Evolutionary conservation across 75 land plant species (phyloP).

Genomic region (Sequoiadendron giganteum): DNA sequence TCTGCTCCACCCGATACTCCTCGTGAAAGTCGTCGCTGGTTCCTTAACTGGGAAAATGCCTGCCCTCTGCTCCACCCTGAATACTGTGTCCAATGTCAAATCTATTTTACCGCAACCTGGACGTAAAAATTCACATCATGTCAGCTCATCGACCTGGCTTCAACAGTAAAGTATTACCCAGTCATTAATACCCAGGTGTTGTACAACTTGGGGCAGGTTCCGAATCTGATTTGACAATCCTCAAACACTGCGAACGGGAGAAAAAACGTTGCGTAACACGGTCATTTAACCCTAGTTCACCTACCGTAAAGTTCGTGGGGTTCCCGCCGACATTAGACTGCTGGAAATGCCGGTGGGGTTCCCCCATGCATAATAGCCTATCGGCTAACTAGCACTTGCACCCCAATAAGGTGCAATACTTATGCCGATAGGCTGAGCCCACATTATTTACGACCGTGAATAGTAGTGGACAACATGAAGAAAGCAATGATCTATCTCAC

Average conservation of each 20-base stretch:
- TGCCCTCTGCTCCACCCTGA: background rate
- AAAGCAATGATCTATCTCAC: no score
- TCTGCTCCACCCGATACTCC: no score
- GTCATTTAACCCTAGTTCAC: background rate
- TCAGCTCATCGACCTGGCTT: background rate
- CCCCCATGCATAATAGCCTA: no score
- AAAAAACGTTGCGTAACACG: background rate
- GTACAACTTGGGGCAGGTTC: background rate
- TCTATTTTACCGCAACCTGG: background rate
- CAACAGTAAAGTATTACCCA: background rate
- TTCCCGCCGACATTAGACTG: no score
- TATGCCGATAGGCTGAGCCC: no score
- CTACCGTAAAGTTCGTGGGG: no score
- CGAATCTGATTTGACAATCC: conserved; percentile 6
- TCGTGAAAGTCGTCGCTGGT: background rate
- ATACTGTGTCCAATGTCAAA: background rate
- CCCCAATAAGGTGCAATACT: no score
- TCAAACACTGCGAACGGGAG: background rate
- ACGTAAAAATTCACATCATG: background rate
- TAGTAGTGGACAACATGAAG: no score
- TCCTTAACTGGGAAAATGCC: background rate
- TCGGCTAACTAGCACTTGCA: no score
- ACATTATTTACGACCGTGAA: no score
- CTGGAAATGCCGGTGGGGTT: no score
- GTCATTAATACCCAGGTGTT: background rate